These are phyloP conservation scores for Talaromyces sp. DNA, from an alignment of 2,329 filamentous ascomycete genomes.

Conservation along the genomic window DNA sequence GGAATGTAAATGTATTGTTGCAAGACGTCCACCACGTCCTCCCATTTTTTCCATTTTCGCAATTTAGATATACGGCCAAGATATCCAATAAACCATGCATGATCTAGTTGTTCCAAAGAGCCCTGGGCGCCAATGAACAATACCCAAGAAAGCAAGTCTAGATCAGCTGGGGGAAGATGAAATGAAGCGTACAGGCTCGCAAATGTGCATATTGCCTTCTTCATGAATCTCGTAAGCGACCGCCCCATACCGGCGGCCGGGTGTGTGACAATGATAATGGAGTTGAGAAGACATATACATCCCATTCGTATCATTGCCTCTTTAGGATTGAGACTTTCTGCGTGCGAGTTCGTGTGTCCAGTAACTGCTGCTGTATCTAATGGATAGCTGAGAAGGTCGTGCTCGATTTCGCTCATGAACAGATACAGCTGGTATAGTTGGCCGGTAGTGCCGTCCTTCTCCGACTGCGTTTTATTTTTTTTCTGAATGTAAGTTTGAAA, in stretches of 20 bases:
- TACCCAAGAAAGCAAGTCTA: slow-evolving; percentile 28
- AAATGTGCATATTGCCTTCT: slow-evolving; percentile 18
- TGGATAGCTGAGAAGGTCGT: slow-evolving; percentile 35
- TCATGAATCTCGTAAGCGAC: slow-evolving; percentile 28
- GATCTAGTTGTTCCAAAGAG: slow-evolving; percentile 23
- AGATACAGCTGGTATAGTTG: slow-evolving; percentile 27
- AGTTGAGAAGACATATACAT: slow-evolving; percentile 27
- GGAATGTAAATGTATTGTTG: slow-evolving; percentile 26
- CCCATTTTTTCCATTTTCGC: slow-evolving; percentile 27
- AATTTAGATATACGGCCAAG: slow-evolving; percentile 21
- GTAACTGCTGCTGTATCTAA: slow-evolving; percentile 8
- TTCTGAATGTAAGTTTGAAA: slow-evolving; percentile 25
- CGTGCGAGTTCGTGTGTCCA: background rate
- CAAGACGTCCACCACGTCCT: slow-evolving; percentile 23
- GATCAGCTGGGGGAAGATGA: slow-evolving; percentile 21
- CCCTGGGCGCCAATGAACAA: slow-evolving; percentile 30
- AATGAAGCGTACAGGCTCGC: slow-evolving; percentile 14
- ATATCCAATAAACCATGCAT: slow-evolving; percentile 27
- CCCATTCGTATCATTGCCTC: slow-evolving; percentile 28
- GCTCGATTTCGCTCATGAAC: slow-evolving; percentile 31
- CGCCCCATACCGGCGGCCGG: slow-evolving; percentile 30
- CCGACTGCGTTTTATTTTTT: slow-evolving; percentile 16
- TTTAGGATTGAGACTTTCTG: slow-evolving; percentile 18
- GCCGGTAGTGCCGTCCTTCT: slow-evolving; percentile 15
- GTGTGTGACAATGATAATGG: slow-evolving; percentile 29